Evolutionary conservation across 2,329 filamentous ascomycete species (phyloP), one percentile per base, ranked within the genome.

Genomic region (Phyllosticta paracitricarpa): DNA sequence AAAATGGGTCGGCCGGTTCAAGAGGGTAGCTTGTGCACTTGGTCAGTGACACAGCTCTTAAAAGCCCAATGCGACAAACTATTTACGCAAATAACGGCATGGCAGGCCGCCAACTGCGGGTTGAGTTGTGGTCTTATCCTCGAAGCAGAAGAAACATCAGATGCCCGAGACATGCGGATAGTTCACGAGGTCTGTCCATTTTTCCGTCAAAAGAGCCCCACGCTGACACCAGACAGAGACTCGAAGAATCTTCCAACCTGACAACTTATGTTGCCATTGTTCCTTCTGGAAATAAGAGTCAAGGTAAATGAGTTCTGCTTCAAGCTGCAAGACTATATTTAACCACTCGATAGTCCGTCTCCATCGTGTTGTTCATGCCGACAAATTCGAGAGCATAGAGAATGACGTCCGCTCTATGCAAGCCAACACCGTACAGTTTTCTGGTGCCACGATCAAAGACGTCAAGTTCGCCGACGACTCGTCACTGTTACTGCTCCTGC

Each of bases 401-500:
- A 69, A 73, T 33, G 65, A 68, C 52, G 62, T 71, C 1, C 63
- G 63, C 55, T 56, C 63, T 26, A 65, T 69, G 61, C 65, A 85
- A 58, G 83, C 84, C 51, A 82, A 87, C 62, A 88, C 82, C 66
- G 77, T 77, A 60, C 71, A 60, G 26, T 69, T 73, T 64, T 72
- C 33, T 1, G 74, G 71, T 0, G 68, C 73, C 5, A 74, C 71
- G n/a, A 73, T 86, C 17, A 71, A 84, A 22, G 86, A 91, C 69
- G 71, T 88, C 14, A 86, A 87, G 68, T 90, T 91, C 67, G 79
- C 89, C 53, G 80, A 87, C 66, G 83, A 88, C 61, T 72, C 79
- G 12, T 78, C 76, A 0, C 70, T 91, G 1, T 77, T 91, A 59
- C 66, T 89, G 1, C 78, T 91, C 1, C 82, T 81, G 73, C 68